Base-by-base conservation (phyloP, 169 alveolate genomes). In the Eimeria falciformis region DNA sequence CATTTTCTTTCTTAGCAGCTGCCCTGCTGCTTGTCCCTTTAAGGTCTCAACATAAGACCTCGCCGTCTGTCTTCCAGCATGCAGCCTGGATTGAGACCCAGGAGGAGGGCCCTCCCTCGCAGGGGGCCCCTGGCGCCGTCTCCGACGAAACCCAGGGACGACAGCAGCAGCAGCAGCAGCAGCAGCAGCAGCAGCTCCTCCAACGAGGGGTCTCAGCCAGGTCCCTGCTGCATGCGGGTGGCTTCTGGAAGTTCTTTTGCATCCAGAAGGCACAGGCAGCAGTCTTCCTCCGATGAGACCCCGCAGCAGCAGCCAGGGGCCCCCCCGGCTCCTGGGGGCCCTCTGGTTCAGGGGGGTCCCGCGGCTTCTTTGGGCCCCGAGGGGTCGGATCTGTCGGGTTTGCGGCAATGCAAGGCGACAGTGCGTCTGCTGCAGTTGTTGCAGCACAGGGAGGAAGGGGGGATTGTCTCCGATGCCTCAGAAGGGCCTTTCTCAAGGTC, bases 391-490 rank as follows among this genome's bases (percentile, higher is more conserved):
- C 82, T 50, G 5, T 1, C 45, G 7, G 62, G 45, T 50, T 23
- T 73, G 83, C 83, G 37, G 83, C 83, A 50, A 21, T 73, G 83
- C 62, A 33, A 21, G 62, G 83, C 83, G 4, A 73, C 83, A 2
- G 45, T 27, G 62, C 83, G 83, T 17, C 62, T 73, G 83, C 83
- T 73, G 83, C 40, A 73, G 83, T 18, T 73, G 83, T 33, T 73
- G 83, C 83, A 33, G 11, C 82, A 73, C 40, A 43, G 43, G 83
- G 27, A 33, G 58, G 7, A 56, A n/a, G 83, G 58, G 25, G 62
- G 58, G 5, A 50, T 25, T 33, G 50, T 29, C 4, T 45, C 45
- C 9, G 81, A 27, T 12, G 62, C 83, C n/a, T 33, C 83, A 7
- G 62, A 50, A 14, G 62, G 62, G 62, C 62, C 62, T 50, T 7